Percentiles rank a stretch among this genome's conserved stretches.
Evolutionary conservation across 257 asterid genomes (phyloP).

Genomic region (Jacaranda copaia): DNA sequence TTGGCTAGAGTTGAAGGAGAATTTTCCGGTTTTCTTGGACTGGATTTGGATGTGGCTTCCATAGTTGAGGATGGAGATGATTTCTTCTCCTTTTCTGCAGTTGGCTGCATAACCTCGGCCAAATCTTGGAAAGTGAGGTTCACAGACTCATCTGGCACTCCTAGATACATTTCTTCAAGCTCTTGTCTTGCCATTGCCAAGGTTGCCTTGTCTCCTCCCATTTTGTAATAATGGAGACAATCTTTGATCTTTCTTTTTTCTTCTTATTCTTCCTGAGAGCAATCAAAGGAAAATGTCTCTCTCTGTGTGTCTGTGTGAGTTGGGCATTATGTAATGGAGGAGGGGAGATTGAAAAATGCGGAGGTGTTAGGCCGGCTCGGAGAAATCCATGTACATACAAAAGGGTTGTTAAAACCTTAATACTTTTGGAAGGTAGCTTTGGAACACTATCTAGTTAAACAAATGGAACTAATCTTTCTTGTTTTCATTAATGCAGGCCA

Average conservation of each 20-base stretch:
- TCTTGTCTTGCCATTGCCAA: constrained; percentile 64
- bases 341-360: no score
- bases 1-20: constrained; percentile 42
- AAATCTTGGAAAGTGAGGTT: constrained; percentile 85
- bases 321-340: no score
- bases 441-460: no score
- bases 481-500: constrained; percentile 21
- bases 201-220: constrained; percentile 51
- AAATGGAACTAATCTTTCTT: neutral
- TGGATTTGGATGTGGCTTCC: constrained; percentile 37
- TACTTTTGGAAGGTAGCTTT: no score
- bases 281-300: neutral
- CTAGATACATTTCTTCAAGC: constrained; percentile 70
- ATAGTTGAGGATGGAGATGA: constrained; percentile 17
- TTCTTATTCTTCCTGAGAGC: neutral
- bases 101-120: constrained; percentile 53
- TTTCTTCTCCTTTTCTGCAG: constrained; percentile 35
- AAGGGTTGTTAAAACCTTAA: no score
- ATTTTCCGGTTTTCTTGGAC: constrained; percentile 27
- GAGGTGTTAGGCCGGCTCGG: no score
- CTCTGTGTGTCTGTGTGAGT: neutral
- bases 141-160: constrained; percentile 85
- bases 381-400: no score
- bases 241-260: neutral
- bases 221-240: neutral